Base-by-base conservation (phyloP, 202 grass and related monocot genomes). In the Eragrostis tef region DNA sequence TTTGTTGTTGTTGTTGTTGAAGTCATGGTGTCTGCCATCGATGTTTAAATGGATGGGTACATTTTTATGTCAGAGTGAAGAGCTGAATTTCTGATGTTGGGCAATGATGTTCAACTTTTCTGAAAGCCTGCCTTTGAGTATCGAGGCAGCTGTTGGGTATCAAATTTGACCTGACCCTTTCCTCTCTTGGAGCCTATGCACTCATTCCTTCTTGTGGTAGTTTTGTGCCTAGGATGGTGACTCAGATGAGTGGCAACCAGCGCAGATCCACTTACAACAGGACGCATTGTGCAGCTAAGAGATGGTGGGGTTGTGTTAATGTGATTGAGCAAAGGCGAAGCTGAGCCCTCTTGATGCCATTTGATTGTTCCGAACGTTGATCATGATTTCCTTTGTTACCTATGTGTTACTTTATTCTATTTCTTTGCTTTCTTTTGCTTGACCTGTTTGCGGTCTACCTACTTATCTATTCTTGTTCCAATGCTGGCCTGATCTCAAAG, bases 81-180 rank as follows among this genome's bases (percentile, higher is more conserved):
- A 58, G 12, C 25, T 42, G 27, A n/a, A 10, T 11, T 63, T 62
- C 11, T 57, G 8, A 21, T 13, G 34, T 36, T 4, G 71, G 71
- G 78, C 54, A 2, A 70, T 77, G 85, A 87, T 81, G 64, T 44
- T 82, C 7, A 51, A 22, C 7, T n/a, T 81, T 41, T n/a, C 71
- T 70, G 78, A 81, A n/a, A 70, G 41, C 64, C 0, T 70, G 78
- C 22, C 53, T 19, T 70, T 39, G 64, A 64, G 79, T 13, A 70
- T 87, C 13, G 3, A 67, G 69, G 76, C 19, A 70, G 19, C 43
- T 74, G 19, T 74, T 20, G 70, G 53, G 67, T 72, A 51, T 82
- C 9, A 50, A 72, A 71, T 51, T 49, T 24, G 24, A 44, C 1
- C 39, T 4, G 36, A 6, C 64, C 7, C 60, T 63, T 19, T 21